A percentile compares a stretch with the other conserved stretches of the same genome.
These are phyloP conservation scores for Pisolithus marmoratus DNA, from an alignment of 768 basidiomycete species.

Conservation along the genomic window DNA sequence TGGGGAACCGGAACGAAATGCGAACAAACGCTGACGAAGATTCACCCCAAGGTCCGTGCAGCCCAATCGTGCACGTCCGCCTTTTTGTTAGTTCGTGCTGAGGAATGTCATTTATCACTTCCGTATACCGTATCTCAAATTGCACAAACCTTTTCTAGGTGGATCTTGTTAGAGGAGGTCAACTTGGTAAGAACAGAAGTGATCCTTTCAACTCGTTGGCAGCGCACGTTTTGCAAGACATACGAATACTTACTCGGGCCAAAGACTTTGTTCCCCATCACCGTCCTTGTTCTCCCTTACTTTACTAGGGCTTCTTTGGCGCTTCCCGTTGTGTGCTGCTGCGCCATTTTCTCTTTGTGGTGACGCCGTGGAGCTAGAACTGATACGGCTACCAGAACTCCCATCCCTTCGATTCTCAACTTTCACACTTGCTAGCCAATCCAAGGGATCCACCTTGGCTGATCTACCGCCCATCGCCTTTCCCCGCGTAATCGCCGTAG, in stretches of 20 bases:
- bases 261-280: constrained; percentile 44
- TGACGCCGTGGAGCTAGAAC: constrained; percentile 39
- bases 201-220: constrained; percentile 41
- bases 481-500: constrained; percentile 44
- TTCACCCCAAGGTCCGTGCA: constrained; percentile 92
- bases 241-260: constrained; percentile 58
- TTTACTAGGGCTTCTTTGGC: constrained; percentile 46
- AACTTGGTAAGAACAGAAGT: constrained; percentile 67
- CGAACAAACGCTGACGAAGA: constrained; percentile 80
- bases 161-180: constrained; percentile 56
- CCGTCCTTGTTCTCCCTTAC: constrained; percentile 25
- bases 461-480: constrained; percentile 42
- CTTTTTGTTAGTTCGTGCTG: constrained; percentile 67
- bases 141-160: constrained; percentile 70
- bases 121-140: not conserved
- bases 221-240: not conserved
- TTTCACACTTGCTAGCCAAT: constrained; percentile 72
- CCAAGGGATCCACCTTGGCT: constrained; percentile 56
- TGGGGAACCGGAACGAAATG: constrained; percentile 84
- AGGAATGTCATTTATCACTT: not conserved
- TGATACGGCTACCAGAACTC: constrained; percentile 49
- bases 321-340: constrained; percentile 13
- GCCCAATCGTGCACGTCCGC: constrained; percentile 77
- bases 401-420: constrained; percentile 52
- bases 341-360: constrained; percentile 15